phyloP scores from a whole-genome alignment of 2,329 filamentous ascomycete species.

The Cadophora malorum region DNA sequence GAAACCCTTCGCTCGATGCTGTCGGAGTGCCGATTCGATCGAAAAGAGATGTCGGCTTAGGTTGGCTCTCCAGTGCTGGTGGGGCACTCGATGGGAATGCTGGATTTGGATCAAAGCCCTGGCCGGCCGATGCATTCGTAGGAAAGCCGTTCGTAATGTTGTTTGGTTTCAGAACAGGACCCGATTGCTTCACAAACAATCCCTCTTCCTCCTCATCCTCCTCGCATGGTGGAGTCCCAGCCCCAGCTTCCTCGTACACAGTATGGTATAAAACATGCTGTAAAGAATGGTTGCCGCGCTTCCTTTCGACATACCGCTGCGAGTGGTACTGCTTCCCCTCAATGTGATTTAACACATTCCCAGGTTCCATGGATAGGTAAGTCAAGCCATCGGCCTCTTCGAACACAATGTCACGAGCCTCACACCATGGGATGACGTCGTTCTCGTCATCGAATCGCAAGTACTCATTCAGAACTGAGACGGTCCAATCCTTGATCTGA shows the following conservation, averaged over 20 bases:
- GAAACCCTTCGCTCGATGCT: slow-evolving; percentile 19
- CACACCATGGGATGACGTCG: slow-evolving; percentile 70
- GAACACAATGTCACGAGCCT: slow-evolving; percentile 62
- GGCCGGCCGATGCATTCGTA: background rate
- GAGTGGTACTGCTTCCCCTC: slow-evolving; percentile 64
- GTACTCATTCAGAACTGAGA: slow-evolving; percentile 60
- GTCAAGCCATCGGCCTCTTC: slow-evolving; percentile 48
- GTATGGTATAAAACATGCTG: slow-evolving; percentile 63
- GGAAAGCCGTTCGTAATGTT: background rate
- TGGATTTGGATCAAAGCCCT: background rate
- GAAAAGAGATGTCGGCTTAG: slow-evolving; percentile 31
- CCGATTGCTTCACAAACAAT: slow-evolving; percentile 39
- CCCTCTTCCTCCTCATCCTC: slow-evolving; percentile 42
- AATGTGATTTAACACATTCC: slow-evolving; percentile 43
- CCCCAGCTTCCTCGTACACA: slow-evolving; percentile 49
- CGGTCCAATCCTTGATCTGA: slow-evolving; percentile 65
- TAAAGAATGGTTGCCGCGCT: slow-evolving; percentile 59
- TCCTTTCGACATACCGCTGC: slow-evolving; percentile 62
- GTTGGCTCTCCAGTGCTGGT: slow-evolving; percentile 13
- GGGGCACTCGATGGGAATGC: background rate
- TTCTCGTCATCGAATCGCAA: slow-evolving; percentile 71
- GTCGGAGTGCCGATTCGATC: slow-evolving; percentile 27
- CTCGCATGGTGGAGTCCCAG: background rate
- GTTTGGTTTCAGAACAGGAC: slow-evolving; percentile 3
- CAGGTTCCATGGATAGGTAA: slow-evolving; percentile 42